Evolutionary conservation across 169 alveolate genomes (phyloP).

Genomic region (Perkinsus olseni): DNA sequence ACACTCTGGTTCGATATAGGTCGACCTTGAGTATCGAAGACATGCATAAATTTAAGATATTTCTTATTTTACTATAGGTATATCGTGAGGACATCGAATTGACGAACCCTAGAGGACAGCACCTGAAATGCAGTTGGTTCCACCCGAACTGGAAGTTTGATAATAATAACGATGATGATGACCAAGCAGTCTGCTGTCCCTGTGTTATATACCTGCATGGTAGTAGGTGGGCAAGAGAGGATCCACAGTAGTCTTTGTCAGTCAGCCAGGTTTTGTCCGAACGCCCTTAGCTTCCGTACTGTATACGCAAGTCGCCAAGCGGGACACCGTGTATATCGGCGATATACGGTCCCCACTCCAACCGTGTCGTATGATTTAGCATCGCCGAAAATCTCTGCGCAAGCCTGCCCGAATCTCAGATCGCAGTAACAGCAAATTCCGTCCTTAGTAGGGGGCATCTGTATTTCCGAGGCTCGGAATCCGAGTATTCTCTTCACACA

Average conservation of each 20-base stretch:
- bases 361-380: too few species aligned
- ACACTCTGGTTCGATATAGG: constrained; percentile 34
- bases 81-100: constrained; percentile 17
- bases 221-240: constrained; percentile 42
- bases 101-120: constrained; percentile 18
- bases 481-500: too few species aligned
- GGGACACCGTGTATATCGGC: too few species aligned
- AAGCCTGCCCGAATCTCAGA: too few species aligned
- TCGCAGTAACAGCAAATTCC: too few species aligned
- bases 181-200: constrained; percentile 40
- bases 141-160: neutral
- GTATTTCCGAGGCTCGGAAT: too few species aligned
- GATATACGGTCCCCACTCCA: too few species aligned
- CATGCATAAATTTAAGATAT: too few species aligned
- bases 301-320: too few species aligned
- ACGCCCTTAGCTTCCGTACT: neutral
- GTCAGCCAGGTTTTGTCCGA: neutral
- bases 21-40: constrained; percentile 38
- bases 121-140: neutral
- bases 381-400: too few species aligned
- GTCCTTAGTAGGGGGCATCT: too few species aligned
- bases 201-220: constrained; percentile 75
- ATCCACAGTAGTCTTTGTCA: constrained; percentile 20
- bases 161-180: neutral
- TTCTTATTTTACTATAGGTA: too few species aligned